A percentile compares a stretch with the other conserved stretches of the same genome.
Evolutionary conservation across 2,329 filamentous ascomycete genomes (phyloP).

Genomic region (Sporothrix euskadiensis): DNA sequence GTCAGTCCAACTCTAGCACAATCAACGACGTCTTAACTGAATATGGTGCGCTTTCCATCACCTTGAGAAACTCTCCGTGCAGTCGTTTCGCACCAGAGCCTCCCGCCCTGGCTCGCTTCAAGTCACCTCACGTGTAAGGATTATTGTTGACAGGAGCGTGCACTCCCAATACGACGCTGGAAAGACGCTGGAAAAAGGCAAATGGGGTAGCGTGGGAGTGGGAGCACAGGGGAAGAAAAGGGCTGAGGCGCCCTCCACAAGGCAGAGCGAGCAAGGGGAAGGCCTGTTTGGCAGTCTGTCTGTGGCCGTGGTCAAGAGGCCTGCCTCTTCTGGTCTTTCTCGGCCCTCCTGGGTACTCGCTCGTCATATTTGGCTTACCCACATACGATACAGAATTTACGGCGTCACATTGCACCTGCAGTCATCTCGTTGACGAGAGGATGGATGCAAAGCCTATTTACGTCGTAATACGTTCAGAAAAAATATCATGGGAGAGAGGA

Average conservation of each 20-base stretch:
- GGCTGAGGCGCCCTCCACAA: conserved; percentile 15
- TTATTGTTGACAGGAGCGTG: background rate
- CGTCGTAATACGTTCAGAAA: background rate
- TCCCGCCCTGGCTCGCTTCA: background rate
- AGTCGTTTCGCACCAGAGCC: background rate
- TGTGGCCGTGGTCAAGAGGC: background rate
- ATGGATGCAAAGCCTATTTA: background rate
- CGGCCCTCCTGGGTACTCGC: background rate
- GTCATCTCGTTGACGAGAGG: conserved; percentile 1
- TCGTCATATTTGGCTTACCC: conserved; percentile 1
- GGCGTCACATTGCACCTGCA: background rate
- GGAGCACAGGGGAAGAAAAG: background rate
- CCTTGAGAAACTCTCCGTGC: background rate
- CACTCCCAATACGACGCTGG: conserved; percentile 7
- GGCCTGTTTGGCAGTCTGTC: background rate
- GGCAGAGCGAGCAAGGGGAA: conserved; percentile 5
- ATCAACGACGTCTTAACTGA: background rate
- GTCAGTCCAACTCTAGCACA: background rate
- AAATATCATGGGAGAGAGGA: background rate
- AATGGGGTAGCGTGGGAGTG: background rate
- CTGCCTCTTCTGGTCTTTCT: background rate
- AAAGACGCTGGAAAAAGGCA: background rate
- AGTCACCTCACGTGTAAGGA: background rate
- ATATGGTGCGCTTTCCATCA: background rate
- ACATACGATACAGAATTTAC: conserved; percentile 3